Percentiles rank a stretch among this genome's conserved stretches.
Evolutionary conservation across 2,329 filamentous ascomycete species (phyloP).

Genomic region (Aspergillus eucalypticola): DNA sequence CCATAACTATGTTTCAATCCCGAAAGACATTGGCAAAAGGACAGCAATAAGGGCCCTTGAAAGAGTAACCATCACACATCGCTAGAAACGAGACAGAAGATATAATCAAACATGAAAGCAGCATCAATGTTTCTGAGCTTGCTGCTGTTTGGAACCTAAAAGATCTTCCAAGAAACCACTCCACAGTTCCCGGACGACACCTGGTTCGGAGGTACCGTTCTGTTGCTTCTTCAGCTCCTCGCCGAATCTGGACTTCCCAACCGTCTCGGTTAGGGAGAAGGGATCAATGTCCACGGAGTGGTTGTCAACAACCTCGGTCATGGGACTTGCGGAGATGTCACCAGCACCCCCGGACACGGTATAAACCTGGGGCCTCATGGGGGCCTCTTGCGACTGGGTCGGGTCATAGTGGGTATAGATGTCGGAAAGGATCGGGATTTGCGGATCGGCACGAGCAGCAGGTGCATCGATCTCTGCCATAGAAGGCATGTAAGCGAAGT

Average conservation of each 20-base stretch:
- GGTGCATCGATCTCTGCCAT: conserved; percentile 47
- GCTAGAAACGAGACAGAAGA: conserved; percentile 14
- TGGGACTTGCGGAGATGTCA: conserved; percentile 53
- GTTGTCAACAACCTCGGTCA: conserved; percentile 61
- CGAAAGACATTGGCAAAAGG: not conserved
- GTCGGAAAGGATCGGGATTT: conserved; percentile 55
- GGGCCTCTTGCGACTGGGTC: conserved; percentile 24
- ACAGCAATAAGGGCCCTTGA: not conserved
- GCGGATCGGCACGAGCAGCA: conserved; percentile 38
- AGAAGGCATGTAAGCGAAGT: conserved; percentile 63
- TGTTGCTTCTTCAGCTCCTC: conserved; percentile 40
- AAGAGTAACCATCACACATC: conserved; percentile 11
- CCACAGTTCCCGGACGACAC: conserved; percentile 39
- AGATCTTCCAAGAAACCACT: conserved; percentile 40
- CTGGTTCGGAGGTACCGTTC: conserved; percentile 31
- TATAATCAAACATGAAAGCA: not conserved
- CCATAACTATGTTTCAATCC: not conserved
- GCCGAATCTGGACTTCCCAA: conserved; percentile 42
- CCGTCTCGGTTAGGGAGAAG: conserved; percentile 55
- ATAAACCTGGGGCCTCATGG: conserved; percentile 60
- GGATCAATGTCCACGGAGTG: conserved; percentile 58
- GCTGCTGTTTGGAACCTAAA: conserved; percentile 35
- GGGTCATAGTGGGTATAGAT: conserved; percentile 32
- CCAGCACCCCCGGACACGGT: conserved; percentile 48
- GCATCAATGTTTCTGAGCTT: conserved; percentile 22